Evolutionary conservation across 129 eudicot species (phyloP), one percentile per base, ranked within the genome.

Genomic region (Rutidosis leptorrhynchoides): DNA sequence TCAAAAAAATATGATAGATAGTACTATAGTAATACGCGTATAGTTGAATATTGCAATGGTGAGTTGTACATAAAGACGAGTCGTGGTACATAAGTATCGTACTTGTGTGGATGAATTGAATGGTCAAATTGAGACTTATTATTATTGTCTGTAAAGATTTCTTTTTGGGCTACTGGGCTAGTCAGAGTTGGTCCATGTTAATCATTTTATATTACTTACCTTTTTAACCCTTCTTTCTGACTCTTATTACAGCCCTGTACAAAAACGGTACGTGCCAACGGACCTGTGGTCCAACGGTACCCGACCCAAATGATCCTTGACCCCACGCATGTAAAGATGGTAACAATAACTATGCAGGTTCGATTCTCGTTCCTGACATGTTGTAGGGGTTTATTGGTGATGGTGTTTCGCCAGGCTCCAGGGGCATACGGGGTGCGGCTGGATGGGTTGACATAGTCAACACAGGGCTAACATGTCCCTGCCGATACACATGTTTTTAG

Each of bases 91-190:
- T 4, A 32, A 7, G 37, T 32, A 32, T 30, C 6, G 35, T 5
- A 21, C 23, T 30, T 45, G 53, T 45, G 21, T 68, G 10, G 35
- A 29, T 70, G 52, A 60, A 71, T 60, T 48, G 53, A 62, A 60
- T 60, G 68, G 76, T 71, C 76, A 61, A 71, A 61, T 46, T 71
- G 59, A 52, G 62, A 48, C 68, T 46, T 46, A 25, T 48, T 49
- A 46, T 60, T n/a, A 48, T 71, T 68, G 73, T 58, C 75, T 70
- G 58, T 59, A 32, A 58, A 43, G 11, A 58, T 58, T 58, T 70
- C 28, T 60, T 60, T 71, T n/a, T n/a, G n/a, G n/a, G n/a, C n/a
- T n/a, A n/a, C n/a, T 49, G 49, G 72, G 15, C 28, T 51, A 52
- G 35, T 52, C 23, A 29, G 46, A 29, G 61, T 60, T 61, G 75